phyloP scores from a whole-genome alignment of 2,329 filamentous ascomycete species.

The Alternaria sp. region DNA sequence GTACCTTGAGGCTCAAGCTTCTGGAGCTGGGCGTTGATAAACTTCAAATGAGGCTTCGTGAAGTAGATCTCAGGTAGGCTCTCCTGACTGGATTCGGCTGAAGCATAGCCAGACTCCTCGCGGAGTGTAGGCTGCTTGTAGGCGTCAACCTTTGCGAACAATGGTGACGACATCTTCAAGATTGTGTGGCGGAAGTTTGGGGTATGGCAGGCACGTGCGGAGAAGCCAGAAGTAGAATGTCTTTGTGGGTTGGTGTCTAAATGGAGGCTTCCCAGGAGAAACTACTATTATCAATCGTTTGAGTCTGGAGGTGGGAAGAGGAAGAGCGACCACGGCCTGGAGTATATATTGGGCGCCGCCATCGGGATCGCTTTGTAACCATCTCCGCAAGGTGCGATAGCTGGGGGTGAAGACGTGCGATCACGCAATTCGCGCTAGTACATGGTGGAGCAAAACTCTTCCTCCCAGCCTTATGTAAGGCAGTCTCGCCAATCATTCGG shows the following conservation, averaged over 20 bases:
- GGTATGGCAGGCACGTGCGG: conserved; percentile 27
- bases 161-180: conserved; percentile 38
- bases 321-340: conserved; percentile 19
- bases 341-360: conserved; percentile 40
- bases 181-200: conserved; percentile 7
- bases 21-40: conserved; percentile 88
- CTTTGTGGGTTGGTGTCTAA: conserved; percentile 16
- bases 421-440: conserved; percentile 44
- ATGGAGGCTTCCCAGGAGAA: conserved; percentile 24
- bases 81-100: conserved; percentile 66
- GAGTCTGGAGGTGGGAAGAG: conserved; percentile 26
- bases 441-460: conserved; percentile 31
- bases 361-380: conserved; percentile 41
- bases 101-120: conserved; percentile 86
- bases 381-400: conserved; percentile 35
- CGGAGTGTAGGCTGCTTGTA: conserved; percentile 36
- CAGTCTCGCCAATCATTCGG: conserved; percentile 25
- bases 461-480: conserved; percentile 27
- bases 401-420: conserved; percentile 41
- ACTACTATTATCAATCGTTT: conserved; percentile 29
- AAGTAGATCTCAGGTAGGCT: conserved; percentile 80
- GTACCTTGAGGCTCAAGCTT: conserved; percentile 79
- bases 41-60: conserved; percentile 84
- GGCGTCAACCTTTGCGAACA: conserved; percentile 30
- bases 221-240: conserved; percentile 12